phyloP scores from a whole-genome alignment of 176 grass and related monocot genomes.

The Calamus simplicifolius region DNA sequence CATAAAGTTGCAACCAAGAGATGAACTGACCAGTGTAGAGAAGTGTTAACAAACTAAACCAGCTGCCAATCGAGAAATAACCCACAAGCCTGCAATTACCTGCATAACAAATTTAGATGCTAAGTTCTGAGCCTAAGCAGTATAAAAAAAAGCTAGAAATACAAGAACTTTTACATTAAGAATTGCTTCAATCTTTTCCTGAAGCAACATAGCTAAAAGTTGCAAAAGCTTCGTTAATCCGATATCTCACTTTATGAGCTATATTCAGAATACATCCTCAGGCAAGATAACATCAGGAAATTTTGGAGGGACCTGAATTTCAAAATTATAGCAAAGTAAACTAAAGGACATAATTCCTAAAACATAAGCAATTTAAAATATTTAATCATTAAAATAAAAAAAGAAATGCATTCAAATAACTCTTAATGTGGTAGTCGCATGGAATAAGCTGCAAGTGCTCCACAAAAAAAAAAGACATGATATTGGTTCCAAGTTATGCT shows the following conservation, averaged over 20 bases:
- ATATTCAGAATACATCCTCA: constrained; percentile 40
- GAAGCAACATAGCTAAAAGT: constrained; percentile 62
- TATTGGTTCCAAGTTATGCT: too few species aligned
- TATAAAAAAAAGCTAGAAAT: neutral
- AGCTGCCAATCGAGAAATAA: constrained; percentile 64
- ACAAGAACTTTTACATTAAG: constrained; percentile 28
- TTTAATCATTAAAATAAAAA: too few species aligned
- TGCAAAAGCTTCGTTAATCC: constrained; percentile 76
- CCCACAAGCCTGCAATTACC: constrained; percentile 54
- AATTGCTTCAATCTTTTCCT: constrained; percentile 68
- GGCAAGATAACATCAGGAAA: constrained; percentile 61
- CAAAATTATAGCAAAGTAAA: neutral
- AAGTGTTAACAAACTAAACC: constrained; percentile 85
- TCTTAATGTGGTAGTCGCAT: too few species aligned
- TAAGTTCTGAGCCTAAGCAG: neutral
- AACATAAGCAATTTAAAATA: too few species aligned
- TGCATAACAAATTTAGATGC: constrained; percentile 20
- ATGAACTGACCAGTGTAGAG: constrained; percentile 51
- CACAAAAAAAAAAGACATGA: too few species aligned
- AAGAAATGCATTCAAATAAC: too few species aligned
- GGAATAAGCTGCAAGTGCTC: too few species aligned
- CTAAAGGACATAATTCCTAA: too few species aligned
- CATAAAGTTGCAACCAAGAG: too few species aligned
- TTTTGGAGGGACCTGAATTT: constrained; percentile 62
- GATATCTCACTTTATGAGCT: constrained; percentile 41